These are phyloP conservation scores for Aureobasidium sp. DNA, from an alignment of 2,329 filamentous ascomycete species.

Conservation along the genomic window DNA sequence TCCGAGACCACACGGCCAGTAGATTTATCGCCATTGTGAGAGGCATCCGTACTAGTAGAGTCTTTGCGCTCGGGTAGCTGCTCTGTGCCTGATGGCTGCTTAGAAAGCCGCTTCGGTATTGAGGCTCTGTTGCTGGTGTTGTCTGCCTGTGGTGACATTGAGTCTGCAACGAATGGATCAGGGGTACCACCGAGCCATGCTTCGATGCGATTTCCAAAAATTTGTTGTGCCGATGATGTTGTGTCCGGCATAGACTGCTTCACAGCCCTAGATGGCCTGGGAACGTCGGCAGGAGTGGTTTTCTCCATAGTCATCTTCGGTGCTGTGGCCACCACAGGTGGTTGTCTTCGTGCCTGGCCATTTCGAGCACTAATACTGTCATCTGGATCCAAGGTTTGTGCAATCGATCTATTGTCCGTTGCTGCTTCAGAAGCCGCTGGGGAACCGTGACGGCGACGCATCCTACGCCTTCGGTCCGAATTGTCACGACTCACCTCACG, in stretches of 20 bases:
- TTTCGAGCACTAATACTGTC: constrained; percentile 20
- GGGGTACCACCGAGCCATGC: constrained; percentile 54
- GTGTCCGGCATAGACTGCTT: not conserved
- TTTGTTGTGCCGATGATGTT: constrained; percentile 28
- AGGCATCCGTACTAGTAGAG: not conserved
- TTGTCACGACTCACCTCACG: constrained; percentile 8
- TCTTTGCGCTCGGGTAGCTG: not conserved
- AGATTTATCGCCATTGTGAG: not conserved
- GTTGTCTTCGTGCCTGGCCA: constrained; percentile 29
- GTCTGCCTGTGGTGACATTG: not conserved
- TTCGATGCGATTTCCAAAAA: constrained; percentile 49
- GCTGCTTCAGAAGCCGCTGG: constrained; percentile 14
- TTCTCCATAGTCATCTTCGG: not conserved
- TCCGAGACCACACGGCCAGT: not conserved
- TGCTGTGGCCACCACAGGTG: not conserved
- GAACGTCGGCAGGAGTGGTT: not conserved
- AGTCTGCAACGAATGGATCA: constrained; percentile 47
- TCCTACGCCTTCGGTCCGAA: not conserved
- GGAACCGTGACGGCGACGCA: constrained; percentile 8
- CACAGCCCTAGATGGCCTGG: not conserved
- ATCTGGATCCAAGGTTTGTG: constrained; percentile 17
- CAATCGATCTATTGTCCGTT: constrained; percentile 12
- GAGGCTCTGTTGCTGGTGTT: too few species aligned
- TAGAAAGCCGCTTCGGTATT: not conserved
- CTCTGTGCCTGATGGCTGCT: not conserved